Evolutionary conservation across 129 eudicot genomes (phyloP), one percentile per base, ranked within the genome.

Genomic region (Kitagawia praeruptora): DNA sequence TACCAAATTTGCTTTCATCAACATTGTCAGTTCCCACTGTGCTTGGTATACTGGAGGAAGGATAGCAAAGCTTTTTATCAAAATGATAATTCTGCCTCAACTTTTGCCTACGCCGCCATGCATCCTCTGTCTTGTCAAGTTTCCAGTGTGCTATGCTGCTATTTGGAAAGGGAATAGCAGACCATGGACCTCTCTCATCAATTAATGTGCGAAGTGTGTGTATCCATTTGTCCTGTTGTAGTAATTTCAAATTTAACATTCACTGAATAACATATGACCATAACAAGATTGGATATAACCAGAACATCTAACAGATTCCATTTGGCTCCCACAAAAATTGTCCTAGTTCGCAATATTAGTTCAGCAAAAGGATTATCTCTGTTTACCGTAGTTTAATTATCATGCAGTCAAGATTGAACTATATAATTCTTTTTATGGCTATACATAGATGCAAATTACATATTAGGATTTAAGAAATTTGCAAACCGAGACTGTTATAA

Each of bases 131-230:
- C 75, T 92, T 96, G 85, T 96, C 99, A 74, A 92, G 98, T 80
- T 96, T 92, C 99, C 99, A 96, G 64, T 87, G 97, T 74, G 90
- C 83, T 75, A 89, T 75, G 38, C 79, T 82, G 61, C 83, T 81
- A 83, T 96, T 96, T 25, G 98, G 97, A 80, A 92, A 96, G 14
- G 94, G 98, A 83, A 86, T 82, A 49, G 99, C 93, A 15, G 99
- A 96, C 99, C 99, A 96, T 19, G 99, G 99, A 82, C 99, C 99
- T 86, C 99, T 89, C 83, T 96, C 99, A 81, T 96, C 99, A 58
- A 96, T 96, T 39, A 96, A 87, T 76, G 89, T 78, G 47, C 99
- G 98, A 37, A 96, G 82, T 53, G 88, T 88, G 82, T 96, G 98
- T 51, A 96, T 89, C 99, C 99, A 96, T 70, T 90, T 88, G 82